These are phyloP conservation scores for Pythium rhizo-oryzae DNA, from an alignment of 352 stramenopile species.

Conservation along the genomic window DNA sequence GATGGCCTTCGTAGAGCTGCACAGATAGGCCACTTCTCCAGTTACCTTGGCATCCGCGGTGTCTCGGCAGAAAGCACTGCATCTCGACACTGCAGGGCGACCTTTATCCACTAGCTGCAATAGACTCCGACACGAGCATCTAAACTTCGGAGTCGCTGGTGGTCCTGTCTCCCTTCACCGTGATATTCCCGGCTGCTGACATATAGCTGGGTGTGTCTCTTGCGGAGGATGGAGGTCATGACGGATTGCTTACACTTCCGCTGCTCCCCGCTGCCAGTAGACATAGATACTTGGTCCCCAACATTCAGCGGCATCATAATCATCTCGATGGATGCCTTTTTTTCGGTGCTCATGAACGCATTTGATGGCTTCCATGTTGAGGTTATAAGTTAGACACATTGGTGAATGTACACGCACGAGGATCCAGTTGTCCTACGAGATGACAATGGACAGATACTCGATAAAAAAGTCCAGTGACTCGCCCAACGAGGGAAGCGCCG, in stretches of 20 bases:
- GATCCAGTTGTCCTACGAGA: conserved; percentile 13
- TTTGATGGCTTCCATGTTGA: conserved; percentile 4
- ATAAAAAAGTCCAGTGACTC: conserved; percentile 34
- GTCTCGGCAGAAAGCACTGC: no score
- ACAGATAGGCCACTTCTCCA: no score
- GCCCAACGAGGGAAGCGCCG: conserved; percentile 21
- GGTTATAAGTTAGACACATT: conserved; percentile 11
- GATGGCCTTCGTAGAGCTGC: no score
- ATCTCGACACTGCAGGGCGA: no score
- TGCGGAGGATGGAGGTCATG: neutral
- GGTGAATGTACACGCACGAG: neutral
- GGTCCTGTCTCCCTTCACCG: no score
- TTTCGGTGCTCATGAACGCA: neutral
- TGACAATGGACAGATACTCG: conserved; percentile 28
- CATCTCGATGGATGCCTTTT: neutral
- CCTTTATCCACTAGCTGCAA: no score
- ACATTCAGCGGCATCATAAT: neutral
- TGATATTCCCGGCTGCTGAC: no score
- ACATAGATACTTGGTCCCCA: neutral
- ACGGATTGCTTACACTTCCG: neutral
- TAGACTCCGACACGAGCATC: no score
- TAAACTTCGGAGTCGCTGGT: no score
- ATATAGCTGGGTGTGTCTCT: no score
- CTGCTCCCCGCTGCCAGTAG: neutral
- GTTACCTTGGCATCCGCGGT: no score